These are phyloP conservation scores for Ramichloridium luteum DNA, from an alignment of 2,329 filamentous ascomycete species.

Conservation along the genomic window DNA sequence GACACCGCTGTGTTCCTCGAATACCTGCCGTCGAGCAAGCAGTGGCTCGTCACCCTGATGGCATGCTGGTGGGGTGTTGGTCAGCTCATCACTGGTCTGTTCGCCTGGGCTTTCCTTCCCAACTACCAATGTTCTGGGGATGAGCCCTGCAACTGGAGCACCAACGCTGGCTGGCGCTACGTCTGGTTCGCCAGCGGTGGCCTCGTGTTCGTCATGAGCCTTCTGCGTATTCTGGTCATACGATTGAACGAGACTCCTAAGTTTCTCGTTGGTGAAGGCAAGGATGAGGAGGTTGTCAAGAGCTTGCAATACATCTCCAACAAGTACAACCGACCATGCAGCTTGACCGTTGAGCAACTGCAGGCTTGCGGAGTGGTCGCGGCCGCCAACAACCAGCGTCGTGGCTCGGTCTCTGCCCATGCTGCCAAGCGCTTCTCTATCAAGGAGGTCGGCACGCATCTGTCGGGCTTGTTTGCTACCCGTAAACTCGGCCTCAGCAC, in stretches of 20 bases:
- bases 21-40: slow-evolving; percentile 44
- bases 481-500: slow-evolving; percentile 50
- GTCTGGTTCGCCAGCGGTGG: slow-evolving; percentile 42
- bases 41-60: slow-evolving; percentile 54
- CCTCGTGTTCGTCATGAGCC: slow-evolving; percentile 42
- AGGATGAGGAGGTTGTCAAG: slow-evolving; percentile 39
- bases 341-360: slow-evolving; percentile 39
- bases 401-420: slow-evolving; percentile 16
- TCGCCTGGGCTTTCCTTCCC: slow-evolving; percentile 43
- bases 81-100: slow-evolving; percentile 40
- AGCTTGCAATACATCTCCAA: slow-evolving; percentile 38
- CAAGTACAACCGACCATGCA: slow-evolving; percentile 42
- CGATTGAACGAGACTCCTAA: slow-evolving; percentile 45
- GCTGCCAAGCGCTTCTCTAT: slow-evolving; percentile 27
- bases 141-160: slow-evolving; percentile 36
- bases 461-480: slow-evolving; percentile 54
- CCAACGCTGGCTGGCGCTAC: slow-evolving; percentile 48
- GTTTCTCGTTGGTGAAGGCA: slow-evolving; percentile 42
- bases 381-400: slow-evolving; percentile 10
- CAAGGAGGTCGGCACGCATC: slow-evolving; percentile 38
- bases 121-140: slow-evolving; percentile 36
- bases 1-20: slow-evolving; percentile 50
- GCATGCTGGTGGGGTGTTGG: slow-evolving; percentile 46
- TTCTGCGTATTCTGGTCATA: slow-evolving; percentile 43
- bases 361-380: slow-evolving; percentile 32